These are phyloP conservation scores for Podaxis sp. DNA, from an alignment of 768 basidiomycete genomes.

Conservation along the genomic window DNA sequence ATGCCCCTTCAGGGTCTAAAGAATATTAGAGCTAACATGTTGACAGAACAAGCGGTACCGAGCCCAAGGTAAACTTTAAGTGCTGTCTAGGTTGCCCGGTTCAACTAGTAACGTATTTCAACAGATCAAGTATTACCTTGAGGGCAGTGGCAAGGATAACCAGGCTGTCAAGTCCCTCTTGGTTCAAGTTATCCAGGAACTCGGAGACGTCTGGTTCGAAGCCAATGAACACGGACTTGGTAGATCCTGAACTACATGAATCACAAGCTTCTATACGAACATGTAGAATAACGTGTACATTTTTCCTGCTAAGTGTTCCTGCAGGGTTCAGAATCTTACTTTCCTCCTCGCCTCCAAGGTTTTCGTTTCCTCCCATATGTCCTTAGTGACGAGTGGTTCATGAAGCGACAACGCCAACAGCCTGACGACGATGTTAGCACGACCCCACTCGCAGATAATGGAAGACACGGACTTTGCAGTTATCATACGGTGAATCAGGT, in stretches of 20 bases:
- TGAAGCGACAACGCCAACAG: conserved; percentile 61
- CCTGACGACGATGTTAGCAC: conserved; percentile 29
- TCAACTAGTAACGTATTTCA: neutral
- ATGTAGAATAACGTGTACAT: neutral
- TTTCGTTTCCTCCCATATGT: conserved; percentile 64
- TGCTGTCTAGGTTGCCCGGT: neutral
- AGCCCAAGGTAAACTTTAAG: conserved; percentile 65
- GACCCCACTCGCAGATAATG: neutral
- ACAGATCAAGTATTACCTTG: conserved; percentile 88
- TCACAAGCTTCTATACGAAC: neutral
- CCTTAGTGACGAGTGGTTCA: conserved; percentile 46
- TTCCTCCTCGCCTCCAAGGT: conserved; percentile 48
- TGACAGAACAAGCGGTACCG: conserved; percentile 80
- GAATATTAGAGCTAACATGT: neutral
- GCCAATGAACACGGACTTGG: conserved; percentile 36
- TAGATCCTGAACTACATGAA: conserved; percentile 11
- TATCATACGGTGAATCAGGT: conserved; percentile 64
- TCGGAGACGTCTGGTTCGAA: conserved; percentile 68
- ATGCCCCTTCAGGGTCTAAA: conserved; percentile 13
- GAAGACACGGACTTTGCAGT: conserved; percentile 53
- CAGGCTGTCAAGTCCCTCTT: conserved; percentile 45
- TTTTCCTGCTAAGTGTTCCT: neutral
- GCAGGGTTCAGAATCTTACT: conserved; percentile 15
- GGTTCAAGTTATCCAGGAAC: conserved; percentile 51
- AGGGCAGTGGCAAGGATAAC: conserved; percentile 61